phyloP scores from a whole-genome alignment of 148 eudicot species.

The Fagopyrum tataricum region DNA sequence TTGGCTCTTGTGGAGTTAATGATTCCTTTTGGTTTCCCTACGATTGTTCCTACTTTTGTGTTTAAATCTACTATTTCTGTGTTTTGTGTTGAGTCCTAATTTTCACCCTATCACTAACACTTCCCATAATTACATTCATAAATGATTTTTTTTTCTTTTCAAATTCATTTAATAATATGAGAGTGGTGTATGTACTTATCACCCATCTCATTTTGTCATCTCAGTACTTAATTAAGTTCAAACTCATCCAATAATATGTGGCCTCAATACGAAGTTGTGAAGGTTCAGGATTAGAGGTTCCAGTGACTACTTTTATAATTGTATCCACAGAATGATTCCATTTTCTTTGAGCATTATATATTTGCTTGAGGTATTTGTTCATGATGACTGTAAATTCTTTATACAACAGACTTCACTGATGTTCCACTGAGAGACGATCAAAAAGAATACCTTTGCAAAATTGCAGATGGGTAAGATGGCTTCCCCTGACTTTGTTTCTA shows the following conservation, averaged over 20 bases:
- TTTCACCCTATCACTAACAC: not conserved
- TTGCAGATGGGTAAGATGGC: slow-evolving; percentile 73
- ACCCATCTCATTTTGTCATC: not conserved
- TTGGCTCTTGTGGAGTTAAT: no score
- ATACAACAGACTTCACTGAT: slow-evolving; percentile 73
- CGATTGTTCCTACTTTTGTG: no score
- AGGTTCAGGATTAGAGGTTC: no score
- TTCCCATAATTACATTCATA: not conserved
- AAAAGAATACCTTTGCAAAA: slow-evolving; percentile 73
- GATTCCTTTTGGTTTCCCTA: no score
- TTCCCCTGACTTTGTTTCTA: not conserved
- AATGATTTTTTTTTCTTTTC: not conserved
- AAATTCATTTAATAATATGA: not conserved
- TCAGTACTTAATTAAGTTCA: not conserved
- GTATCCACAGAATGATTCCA: not conserved
- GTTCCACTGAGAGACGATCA: slow-evolving; percentile 94
- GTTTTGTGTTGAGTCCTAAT: no score
- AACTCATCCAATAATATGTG: not conserved
- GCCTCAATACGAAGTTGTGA: no score
- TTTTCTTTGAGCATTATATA: not conserved
- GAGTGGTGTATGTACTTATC: not conserved
- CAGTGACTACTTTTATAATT: no score
- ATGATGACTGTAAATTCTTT: not conserved
- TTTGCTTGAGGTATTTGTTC: not conserved
- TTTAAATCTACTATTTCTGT: no score